A percentile compares a stretch with the other conserved stretches of the same genome.
Conservation (phyloP, 495 filamentous ascomycete species). For the Lentithecium fluviatile region DNA sequence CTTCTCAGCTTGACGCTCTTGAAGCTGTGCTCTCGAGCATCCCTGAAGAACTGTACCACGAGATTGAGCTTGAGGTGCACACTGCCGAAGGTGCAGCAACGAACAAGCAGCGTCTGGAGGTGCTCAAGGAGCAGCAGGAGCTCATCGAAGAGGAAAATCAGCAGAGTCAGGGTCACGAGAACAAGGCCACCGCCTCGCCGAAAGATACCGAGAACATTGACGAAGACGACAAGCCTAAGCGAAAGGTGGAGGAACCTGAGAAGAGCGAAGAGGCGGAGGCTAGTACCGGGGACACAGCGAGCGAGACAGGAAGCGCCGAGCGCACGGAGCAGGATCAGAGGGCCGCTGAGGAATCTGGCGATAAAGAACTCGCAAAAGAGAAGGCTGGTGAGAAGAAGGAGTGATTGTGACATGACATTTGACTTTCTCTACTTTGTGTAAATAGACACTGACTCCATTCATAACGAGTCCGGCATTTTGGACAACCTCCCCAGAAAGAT, state of each 20-base stretch:
- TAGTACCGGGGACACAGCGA: constrained; percentile 13
- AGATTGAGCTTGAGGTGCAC: constrained; percentile 98
- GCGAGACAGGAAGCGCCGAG: constrained; percentile 10
- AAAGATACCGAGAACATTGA: constrained; percentile 83
- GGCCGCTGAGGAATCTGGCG: constrained; percentile 5
- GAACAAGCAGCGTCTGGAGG: constrained; percentile 98
- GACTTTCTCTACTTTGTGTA: constrained; percentile 15
- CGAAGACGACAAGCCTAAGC: constrained; percentile 62
- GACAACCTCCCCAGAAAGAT: background rate
- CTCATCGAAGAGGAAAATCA: constrained; percentile 96
- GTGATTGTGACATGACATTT: background rate
- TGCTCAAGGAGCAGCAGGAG: constrained; percentile 97
- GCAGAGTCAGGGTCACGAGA: constrained; percentile 74
- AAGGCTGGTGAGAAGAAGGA: constrained; percentile 43
- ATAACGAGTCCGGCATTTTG: background rate
- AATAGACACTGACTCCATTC: constrained; percentile 1
- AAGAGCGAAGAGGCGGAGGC: constrained; percentile 19
- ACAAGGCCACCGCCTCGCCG: constrained; percentile 51
- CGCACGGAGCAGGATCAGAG: constrained; percentile 23
- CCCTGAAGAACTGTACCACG: constrained; percentile 97
- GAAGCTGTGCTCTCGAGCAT: constrained; percentile 89
- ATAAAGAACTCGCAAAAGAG: constrained; percentile 41
- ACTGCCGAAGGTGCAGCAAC: constrained; percentile 95
- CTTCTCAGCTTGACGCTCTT: constrained; percentile 88
- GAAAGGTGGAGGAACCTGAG: constrained; percentile 35